Percentiles rank a stretch among this genome's conserved stretches.
Evolutionary conservation across 257 asterid genomes (phyloP).

Genomic region (Datura wrightii): DNA sequence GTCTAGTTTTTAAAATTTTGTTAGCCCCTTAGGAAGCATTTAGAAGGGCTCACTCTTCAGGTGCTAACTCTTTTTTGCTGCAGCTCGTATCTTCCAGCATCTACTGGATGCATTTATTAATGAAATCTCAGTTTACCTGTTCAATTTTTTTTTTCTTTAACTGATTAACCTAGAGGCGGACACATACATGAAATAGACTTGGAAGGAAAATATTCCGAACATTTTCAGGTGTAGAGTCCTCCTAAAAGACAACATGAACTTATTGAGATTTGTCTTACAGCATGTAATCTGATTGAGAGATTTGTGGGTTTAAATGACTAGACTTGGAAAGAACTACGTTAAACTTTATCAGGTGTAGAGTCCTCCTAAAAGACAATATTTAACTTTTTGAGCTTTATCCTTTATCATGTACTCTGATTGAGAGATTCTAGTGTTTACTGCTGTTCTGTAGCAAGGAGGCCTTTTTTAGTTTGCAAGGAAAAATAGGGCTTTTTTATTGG

Average conservation of each 20-base stretch:
- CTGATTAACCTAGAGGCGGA: slow-evolving; percentile 11
- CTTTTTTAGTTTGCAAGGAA: background rate
- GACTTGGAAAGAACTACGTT: background rate
- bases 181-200: background rate
- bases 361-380: slow-evolving; percentile 13
- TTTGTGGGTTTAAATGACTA: background rate
- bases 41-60: background rate
- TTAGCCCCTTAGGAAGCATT: background rate
- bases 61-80: background rate
- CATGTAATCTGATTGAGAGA: background rate
- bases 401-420: slow-evolving; percentile 1
- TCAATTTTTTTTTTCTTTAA: background rate
- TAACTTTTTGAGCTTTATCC: background rate
- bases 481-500: background rate
- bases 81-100: background rate
- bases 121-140: slow-evolving; percentile 17
- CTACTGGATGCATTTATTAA: background rate
- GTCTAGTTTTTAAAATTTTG: background rate
- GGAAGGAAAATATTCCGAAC: background rate
- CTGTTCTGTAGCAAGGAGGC: background rate
- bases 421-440: background rate
- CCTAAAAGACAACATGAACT: background rate
- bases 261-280: background rate
- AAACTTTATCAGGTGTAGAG: background rate
- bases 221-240: slow-evolving; percentile 18